Evolutionary conservation across 2,329 filamentous ascomycete genomes (phyloP), one percentile per base, ranked within the genome.

Genomic region (Pseudogymnoascus sp.): DNA sequence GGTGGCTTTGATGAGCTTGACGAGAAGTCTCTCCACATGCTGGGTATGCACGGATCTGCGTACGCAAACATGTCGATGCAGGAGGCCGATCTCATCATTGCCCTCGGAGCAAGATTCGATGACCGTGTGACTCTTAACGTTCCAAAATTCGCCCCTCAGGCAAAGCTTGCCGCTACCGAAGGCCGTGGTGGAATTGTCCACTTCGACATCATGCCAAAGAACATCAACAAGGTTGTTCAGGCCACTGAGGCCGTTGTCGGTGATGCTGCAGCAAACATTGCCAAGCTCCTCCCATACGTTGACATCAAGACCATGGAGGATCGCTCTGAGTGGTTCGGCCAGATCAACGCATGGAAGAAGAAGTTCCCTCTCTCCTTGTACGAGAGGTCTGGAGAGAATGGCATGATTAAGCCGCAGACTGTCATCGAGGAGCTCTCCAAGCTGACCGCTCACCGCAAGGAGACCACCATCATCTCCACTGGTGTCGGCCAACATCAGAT

Each of bases 21-120:
- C 72, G 86, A 91, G 68, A 97, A 96, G 84, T 89, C 93, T 49
- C 83, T 97, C 61, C 93, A 97, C 79, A 99, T 99, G 95, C 86
- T 97, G 31, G 95, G 95, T 68, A 97, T 97, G 95, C 93, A 97
- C 80, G 95, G 95, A 65, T 89, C 93, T 7, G 93, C 92, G 6
- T 99, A 96, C 73, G 95, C 95, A 75, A 99, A 99, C 81, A 91
- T 97, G 89, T 87, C 95, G 14, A 97, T 99, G 81, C 93, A 99
- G 77, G 90, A 96, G 75, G 90, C 95, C 12, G 95, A 99, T 78
- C 82, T 99, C 66, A 95, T 99, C 76, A 91, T 99, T 71, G 93
- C 93, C 62, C 85, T 99, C 18, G 95, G 95, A 70, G 91, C 87
- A 59, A 90, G 93, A 64, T 97, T 99, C 73, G 95, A 99, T 73